Evolutionary conservation across 192 early-diverging fungal species (phyloP).

Genomic region (Mortierella hygrophila): DNA sequence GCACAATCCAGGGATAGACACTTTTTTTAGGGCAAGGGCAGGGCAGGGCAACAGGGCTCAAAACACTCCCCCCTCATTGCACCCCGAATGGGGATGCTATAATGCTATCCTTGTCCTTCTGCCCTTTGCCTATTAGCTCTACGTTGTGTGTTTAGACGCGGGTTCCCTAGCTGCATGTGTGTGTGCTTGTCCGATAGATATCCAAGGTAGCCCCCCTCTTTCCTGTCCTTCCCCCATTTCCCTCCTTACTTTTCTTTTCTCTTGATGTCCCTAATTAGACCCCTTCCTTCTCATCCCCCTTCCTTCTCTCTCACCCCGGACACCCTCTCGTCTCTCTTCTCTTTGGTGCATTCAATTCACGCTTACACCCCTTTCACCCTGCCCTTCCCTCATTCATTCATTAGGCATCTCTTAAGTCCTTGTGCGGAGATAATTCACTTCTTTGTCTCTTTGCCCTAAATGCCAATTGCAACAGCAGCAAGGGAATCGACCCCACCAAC

Average conservation of each 20-base stretch:
- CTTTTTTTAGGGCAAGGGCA: neutral
- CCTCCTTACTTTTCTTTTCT: neutral
- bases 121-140: neutral
- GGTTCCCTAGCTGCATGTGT: neutral
- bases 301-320: neutral
- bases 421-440: neutral
- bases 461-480: neutral
- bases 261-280: neutral
- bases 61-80: neutral
- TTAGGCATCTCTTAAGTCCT: neutral
- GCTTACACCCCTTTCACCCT: neutral
- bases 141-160: neutral
- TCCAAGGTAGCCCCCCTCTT: neutral
- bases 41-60: neutral
- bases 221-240: neutral
- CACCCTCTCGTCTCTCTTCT: neutral
- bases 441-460: neutral
- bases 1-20: neutral
- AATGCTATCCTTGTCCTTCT: neutral
- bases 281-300: neutral
- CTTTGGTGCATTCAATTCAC: neutral
- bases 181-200: neutral
- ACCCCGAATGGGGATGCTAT: neutral
- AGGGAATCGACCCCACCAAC: slow-evolving; percentile 4
- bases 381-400: too few species aligned